phyloP scores from a whole-genome alignment of 108 stramenopile genomes.

The Chaetoceros muelleri region DNA sequence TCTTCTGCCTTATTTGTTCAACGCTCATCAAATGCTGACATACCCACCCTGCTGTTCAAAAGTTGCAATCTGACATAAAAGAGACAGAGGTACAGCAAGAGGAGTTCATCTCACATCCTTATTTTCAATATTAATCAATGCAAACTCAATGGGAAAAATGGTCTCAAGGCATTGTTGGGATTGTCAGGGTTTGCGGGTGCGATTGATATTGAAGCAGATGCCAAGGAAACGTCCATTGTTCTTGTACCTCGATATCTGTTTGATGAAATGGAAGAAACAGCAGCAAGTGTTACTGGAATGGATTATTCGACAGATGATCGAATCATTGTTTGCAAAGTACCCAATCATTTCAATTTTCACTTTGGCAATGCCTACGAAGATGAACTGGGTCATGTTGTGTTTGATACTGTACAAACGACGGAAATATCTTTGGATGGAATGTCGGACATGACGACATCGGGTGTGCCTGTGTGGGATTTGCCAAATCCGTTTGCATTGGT shows the following conservation, averaged over 20 bases:
- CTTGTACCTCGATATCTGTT: constrained; percentile 17
- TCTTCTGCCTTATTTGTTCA: no score
- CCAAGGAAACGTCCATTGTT: constrained; percentile 5
- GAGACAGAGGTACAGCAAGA: no score
- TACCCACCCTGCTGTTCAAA: no score
- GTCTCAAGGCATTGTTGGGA: constrained; percentile 22
- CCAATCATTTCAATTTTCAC: constrained; percentile 27
- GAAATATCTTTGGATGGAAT: constrained; percentile 4
- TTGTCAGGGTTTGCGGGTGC: constrained; percentile 12
- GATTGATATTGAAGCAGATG: constrained; percentile 20
- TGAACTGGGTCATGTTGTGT: constrained; percentile 27
- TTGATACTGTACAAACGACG: constrained; percentile 23
- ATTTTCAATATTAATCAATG: constrained; percentile 11
- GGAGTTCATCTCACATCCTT: no score
- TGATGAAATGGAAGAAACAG: constrained; percentile 2
- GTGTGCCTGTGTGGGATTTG: constrained; percentile 20
- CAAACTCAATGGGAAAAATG: background rate
- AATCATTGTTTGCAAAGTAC: constrained; percentile 11
- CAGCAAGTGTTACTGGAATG: constrained; percentile 11
- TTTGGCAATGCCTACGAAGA: constrained; percentile 37
- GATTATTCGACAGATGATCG: constrained; percentile 8
- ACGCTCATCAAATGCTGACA: no score
- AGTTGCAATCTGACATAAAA: no score
- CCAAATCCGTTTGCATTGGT: constrained; percentile 5
- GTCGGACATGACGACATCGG: background rate